Conservation (phyloP, 148 eudicot genomes). For the Fagopyrum tataricum region DNA sequence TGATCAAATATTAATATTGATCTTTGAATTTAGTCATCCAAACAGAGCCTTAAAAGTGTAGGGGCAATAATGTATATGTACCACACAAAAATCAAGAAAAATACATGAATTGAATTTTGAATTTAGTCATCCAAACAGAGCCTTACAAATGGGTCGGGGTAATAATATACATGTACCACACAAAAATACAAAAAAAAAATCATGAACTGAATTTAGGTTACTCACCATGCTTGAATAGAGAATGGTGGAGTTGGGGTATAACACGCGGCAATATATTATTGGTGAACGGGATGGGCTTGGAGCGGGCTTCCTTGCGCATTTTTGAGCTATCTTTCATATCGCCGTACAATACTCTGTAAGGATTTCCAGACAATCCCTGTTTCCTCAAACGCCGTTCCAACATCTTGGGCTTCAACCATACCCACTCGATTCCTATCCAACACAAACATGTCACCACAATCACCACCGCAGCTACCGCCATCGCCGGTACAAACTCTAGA, state of each 20-base stretch:
- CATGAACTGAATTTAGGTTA: neutral
- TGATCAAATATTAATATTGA: too few species aligned
- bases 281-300: neutral
- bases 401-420: slow-evolving; percentile 15
- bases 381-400: slow-evolving; percentile 11
- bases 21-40: too few species aligned
- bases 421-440: slow-evolving; percentile 1
- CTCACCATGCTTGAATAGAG: slow-evolving; percentile 11
- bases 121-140: too few species aligned
- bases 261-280: neutral
- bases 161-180: too few species aligned
- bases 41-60: too few species aligned
- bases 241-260: slow-evolving; percentile 15
- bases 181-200: neutral
- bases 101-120: neutral
- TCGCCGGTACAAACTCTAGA: too few species aligned
- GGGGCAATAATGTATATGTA: too few species aligned
- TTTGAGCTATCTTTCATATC: slow-evolving; percentile 13
- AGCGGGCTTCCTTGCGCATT: neutral
- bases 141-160: too few species aligned
- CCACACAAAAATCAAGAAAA: neutral
- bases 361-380: slow-evolving; percentile 18
- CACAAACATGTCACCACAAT: too few species aligned
- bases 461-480: too few species aligned
- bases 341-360: slow-evolving; percentile 17